These are phyloP conservation scores for Schwanniomyces polymorphus DNA, from an alignment of 805 yeast genomes.

Conservation along the genomic window DNA sequence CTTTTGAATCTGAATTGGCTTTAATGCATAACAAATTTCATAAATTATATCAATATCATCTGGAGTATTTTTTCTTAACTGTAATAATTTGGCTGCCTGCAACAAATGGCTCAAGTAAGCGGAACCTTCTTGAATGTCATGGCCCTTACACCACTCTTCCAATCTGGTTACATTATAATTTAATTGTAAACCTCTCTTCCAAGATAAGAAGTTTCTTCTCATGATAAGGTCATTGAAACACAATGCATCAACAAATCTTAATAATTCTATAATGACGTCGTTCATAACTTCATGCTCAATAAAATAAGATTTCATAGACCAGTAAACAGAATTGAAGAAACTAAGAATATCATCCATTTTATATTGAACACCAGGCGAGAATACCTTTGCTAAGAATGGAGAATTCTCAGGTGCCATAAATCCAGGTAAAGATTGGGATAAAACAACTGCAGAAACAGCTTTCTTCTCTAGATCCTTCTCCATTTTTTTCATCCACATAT, in stretches of 20 bases:
- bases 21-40: slow-evolving; percentile 91
- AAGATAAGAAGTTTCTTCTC: slow-evolving; percentile 91
- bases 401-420: slow-evolving; percentile 83
- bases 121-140: slow-evolving; percentile 85
- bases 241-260: slow-evolving; percentile 84
- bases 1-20: slow-evolving; percentile 94
- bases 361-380: slow-evolving; percentile 67
- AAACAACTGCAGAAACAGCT: slow-evolving; percentile 91
- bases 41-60: slow-evolving; percentile 90
- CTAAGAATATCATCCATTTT: slow-evolving; percentile 94
- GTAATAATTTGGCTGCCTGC: slow-evolving; percentile 91
- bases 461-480: slow-evolving; percentile 87
- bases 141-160: slow-evolving; percentile 98
- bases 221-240: slow-evolving; percentile 94
- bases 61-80: slow-evolving; percentile 82
- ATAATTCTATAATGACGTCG: slow-evolving; percentile 78
- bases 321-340: slow-evolving; percentile 84
- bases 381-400: slow-evolving; percentile 81
- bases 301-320: slow-evolving; percentile 90
- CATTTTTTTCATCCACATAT: slow-evolving; percentile 95
- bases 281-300: slow-evolving; percentile 82
- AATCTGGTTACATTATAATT: slow-evolving; percentile 94
- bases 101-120: slow-evolving; percentile 80
- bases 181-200: slow-evolving; percentile 97
- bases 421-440: slow-evolving; percentile 95